Evolutionary conservation across 163 green algal species (phyloP).

Genomic region (Coccomyxa subellipsoidea): DNA sequence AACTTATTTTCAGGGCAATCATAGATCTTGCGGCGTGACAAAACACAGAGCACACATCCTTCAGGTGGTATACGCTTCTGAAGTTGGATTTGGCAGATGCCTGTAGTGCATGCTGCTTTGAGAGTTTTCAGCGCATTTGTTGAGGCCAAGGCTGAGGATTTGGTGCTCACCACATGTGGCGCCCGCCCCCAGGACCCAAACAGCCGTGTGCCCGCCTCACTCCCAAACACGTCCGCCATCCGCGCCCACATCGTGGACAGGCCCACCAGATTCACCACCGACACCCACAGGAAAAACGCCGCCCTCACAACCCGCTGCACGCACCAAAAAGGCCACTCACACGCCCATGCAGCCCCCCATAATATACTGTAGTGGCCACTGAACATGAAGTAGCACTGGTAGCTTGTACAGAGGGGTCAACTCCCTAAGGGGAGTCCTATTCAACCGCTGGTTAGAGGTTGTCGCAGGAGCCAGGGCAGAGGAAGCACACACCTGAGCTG

Average conservation of each 20-base stretch:
- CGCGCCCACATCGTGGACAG: constrained; percentile 68
- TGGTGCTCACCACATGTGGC: constrained; percentile 35
- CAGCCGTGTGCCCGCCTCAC: constrained; percentile 50
- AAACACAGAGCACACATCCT: too few species aligned
- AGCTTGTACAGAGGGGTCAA: too few species aligned
- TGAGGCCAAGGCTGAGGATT: not conserved
- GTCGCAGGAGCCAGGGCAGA: too few species aligned
- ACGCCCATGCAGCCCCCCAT: not conserved
- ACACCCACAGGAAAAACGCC: constrained; percentile 25
- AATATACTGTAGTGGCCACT: not conserved
- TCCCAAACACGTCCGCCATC: constrained; percentile 69
- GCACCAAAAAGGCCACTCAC: not conserved
- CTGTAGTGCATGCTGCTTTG: not conserved
- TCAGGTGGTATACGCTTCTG: too few species aligned
- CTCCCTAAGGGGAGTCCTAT: too few species aligned
- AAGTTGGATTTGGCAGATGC: too few species aligned
- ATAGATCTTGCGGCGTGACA: too few species aligned
- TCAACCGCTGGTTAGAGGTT: too few species aligned
- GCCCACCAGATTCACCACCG: constrained; percentile 17
- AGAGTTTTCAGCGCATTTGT: too few species aligned
- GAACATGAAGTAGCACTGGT: too few species aligned
- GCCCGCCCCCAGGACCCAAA: constrained; percentile 69
- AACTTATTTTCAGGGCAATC: too few species aligned
- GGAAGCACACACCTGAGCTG: not conserved
- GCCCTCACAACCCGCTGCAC: constrained; percentile 10